Percentiles rank a stretch among this genome's conserved stretches.
These are phyloP conservation scores for Hemerocallis citrina DNA, from an alignment of 106 monocot species.

Conservation along the genomic window DNA sequence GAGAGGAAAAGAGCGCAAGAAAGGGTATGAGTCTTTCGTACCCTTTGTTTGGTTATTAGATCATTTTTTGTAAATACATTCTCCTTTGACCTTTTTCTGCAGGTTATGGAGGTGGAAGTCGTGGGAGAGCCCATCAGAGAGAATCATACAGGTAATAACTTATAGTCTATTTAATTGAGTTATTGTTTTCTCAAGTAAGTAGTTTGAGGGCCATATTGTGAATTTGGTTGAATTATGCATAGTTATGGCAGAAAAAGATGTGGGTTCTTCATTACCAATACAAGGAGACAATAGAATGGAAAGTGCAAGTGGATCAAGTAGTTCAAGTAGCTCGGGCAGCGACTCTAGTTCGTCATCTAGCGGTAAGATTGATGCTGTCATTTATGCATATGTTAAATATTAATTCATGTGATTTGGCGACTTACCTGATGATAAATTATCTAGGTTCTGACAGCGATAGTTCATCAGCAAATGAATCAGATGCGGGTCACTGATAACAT, in stretches of 20 bases:
- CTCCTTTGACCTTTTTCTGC: slow-evolving; percentile 3
- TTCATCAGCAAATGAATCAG: slow-evolving; percentile 38
- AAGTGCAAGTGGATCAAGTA: slow-evolving; percentile 41
- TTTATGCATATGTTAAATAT: background rate
- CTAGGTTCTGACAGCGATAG: slow-evolving; percentile 54
- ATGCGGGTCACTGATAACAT: slow-evolving; percentile 12
- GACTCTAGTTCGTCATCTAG: slow-evolving; percentile 56
- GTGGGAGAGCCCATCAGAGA: slow-evolving; percentile 24
- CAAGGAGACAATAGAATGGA: slow-evolving; percentile 24
- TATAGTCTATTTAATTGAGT: background rate
- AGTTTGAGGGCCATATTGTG: background rate
- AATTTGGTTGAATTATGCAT: background rate
- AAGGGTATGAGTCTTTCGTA: slow-evolving; percentile 18
- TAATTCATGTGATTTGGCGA: background rate
- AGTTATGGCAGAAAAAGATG: slow-evolving; percentile 11
- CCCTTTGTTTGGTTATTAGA: background rate
- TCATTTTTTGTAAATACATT: background rate
- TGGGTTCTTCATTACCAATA: slow-evolving; percentile 20
- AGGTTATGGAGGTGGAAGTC: slow-evolving; percentile 23
- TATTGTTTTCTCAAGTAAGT: background rate
- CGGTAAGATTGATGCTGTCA: slow-evolving; percentile 23
- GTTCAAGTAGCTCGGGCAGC: slow-evolving; percentile 51
- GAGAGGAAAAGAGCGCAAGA: slow-evolving; percentile 19
- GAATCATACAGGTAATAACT: slow-evolving; percentile 38
- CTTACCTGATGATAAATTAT: slow-evolving; percentile 3